A percentile compares a stretch with the other conserved stretches of the same genome.
Conservation (phyloP, 2,329 filamentous ascomycete species). For the Fusarium sp. region DNA sequence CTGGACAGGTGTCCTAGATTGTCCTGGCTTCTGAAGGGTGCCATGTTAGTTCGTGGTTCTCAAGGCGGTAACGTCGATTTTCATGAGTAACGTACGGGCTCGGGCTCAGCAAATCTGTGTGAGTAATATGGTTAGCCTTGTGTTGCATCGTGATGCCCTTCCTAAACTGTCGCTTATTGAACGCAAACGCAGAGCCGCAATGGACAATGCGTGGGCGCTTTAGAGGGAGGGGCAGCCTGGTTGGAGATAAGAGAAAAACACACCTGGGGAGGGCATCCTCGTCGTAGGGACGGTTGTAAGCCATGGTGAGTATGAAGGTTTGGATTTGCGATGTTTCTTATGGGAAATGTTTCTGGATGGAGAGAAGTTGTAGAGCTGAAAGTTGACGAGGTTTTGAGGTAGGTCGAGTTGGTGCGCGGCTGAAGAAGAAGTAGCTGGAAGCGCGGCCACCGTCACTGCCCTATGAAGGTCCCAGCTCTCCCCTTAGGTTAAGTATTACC, state of each 20-base stretch:
- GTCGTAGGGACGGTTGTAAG: constrained; percentile 93
- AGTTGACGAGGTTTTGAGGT: constrained; percentile 28
- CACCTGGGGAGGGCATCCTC: constrained; percentile 93
- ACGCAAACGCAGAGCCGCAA: constrained; percentile 36
- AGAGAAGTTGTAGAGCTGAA: neutral
- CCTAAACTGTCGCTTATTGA: constrained; percentile 5
- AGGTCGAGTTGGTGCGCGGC: constrained; percentile 34
- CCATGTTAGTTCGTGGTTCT: constrained; percentile 30
- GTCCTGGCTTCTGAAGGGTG: constrained; percentile 52
- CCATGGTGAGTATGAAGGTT: constrained; percentile 67
- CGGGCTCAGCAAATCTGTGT: constrained; percentile 77
- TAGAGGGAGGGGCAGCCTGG: constrained; percentile 36
- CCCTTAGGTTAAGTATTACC: neutral
- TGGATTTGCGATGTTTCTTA: neutral
- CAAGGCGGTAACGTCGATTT: neutral
- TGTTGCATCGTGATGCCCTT: constrained; percentile 23
- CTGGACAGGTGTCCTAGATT: constrained; percentile 43
- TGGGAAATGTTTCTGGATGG: neutral
- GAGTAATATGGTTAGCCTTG: constrained; percentile 41
- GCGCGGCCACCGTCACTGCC: constrained; percentile 10
- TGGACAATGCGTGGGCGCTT: constrained; percentile 11
- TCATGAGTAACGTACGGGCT: constrained; percentile 63
- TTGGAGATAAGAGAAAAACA: neutral
- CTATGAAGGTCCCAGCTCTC: constrained; percentile 3
- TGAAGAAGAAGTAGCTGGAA: constrained; percentile 31